phyloP scores from a whole-genome alignment of 768 basidiomycete species.

The Scleroderma citrinum region DNA sequence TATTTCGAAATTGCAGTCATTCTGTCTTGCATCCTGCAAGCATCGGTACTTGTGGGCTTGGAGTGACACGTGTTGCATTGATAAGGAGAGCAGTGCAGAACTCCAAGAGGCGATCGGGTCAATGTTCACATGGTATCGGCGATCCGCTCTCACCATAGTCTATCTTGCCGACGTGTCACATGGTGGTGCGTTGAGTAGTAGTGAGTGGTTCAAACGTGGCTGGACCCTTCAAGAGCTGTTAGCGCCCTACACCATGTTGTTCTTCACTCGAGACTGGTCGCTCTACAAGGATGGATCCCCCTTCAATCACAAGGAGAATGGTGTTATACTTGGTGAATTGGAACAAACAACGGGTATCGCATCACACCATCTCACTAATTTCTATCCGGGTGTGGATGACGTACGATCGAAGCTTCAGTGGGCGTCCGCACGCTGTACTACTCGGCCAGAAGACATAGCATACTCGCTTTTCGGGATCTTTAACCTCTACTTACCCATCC shows the following conservation, averaged over 20 bases:
- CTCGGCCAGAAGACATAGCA: background rate
- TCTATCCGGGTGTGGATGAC: background rate
- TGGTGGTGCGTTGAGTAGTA: background rate
- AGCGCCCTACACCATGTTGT: no score
- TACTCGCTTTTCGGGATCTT: background rate
- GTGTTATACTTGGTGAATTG: background rate
- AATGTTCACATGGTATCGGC: background rate
- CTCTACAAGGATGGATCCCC: background rate
- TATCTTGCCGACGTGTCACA: background rate
- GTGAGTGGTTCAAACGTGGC: background rate
- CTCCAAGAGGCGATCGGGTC: background rate
- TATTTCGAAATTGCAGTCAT: background rate
- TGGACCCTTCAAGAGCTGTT: no score
- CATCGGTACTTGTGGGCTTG: no score
- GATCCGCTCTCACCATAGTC: no score
- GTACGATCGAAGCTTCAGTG: background rate
- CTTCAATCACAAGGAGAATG: background rate
- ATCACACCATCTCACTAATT: background rate
- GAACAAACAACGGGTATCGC: background rate
- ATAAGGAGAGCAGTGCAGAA: background rate
- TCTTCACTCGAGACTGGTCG: no score
- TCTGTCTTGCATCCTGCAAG: no score
- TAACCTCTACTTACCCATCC: no score
- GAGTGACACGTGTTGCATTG: no score
- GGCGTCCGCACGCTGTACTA: background rate